Conservation (phyloP, 306 rosid species). For the Hylodesmum podocarpum region DNA sequence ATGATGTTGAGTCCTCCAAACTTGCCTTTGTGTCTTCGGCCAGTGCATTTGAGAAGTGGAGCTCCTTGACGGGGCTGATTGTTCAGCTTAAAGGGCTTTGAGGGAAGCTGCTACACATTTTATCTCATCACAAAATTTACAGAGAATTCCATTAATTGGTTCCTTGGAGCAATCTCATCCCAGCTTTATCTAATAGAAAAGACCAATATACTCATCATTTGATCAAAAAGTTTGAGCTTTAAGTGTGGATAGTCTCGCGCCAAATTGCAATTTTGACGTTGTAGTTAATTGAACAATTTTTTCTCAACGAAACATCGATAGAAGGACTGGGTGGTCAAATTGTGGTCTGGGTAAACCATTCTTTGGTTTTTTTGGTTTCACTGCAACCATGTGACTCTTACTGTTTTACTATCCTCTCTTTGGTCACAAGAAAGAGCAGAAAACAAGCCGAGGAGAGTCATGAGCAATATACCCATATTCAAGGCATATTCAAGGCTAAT, state of each 20-base stretch:
- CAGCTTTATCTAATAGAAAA: not conserved
- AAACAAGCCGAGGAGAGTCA: not conserved
- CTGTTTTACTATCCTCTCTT: not conserved
- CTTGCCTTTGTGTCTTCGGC: conserved; percentile 79
- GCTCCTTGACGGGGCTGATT: conserved; percentile 68
- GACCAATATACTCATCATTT: conserved; percentile 4
- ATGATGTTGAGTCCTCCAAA: conserved; percentile 85
- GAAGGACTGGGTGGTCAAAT: not conserved
- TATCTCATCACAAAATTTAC: conserved; percentile 6
- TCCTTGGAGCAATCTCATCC: conserved; percentile 13
- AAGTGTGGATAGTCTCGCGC: not conserved
- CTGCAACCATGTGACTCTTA: not conserved
- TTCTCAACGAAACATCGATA: not conserved
- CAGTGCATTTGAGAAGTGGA: conserved; percentile 90
- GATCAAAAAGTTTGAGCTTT: conserved; percentile 22
- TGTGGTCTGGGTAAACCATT: not conserved
- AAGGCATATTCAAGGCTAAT: not conserved
- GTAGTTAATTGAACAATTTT: conserved; percentile 23
- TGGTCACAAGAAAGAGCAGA: not conserved
- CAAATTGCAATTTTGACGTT: conserved; percentile 38
- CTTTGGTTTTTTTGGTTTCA: not conserved
- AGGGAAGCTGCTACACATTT: conserved; percentile 19
- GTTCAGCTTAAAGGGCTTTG: conserved; percentile 85
- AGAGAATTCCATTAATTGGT: conserved; percentile 21
- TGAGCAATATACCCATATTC: not conserved